Percentiles rank a stretch among this genome's conserved stretches.
Evolutionary conservation across 768 basidiomycete species (phyloP).

Genomic region (Collybia sordida): DNA sequence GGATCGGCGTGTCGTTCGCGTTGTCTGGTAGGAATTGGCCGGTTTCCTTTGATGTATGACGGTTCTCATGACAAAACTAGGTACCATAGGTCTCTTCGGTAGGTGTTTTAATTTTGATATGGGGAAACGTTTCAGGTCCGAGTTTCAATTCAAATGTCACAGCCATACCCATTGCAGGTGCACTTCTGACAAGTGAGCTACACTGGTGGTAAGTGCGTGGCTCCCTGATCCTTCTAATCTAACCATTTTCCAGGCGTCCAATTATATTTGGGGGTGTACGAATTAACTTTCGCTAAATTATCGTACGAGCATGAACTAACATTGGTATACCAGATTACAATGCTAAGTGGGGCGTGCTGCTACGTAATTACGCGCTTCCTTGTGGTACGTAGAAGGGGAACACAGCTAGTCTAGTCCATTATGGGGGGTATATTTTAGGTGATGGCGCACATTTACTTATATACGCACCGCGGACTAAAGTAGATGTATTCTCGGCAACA

Average conservation of each 20-base stretch:
- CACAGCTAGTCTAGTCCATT: slow-evolving; percentile 5
- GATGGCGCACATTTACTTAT: not conserved
- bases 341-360: not conserved
- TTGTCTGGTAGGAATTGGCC: slow-evolving; percentile 31
- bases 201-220: slow-evolving; percentile 11
- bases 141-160: not conserved
- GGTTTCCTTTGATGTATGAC: slow-evolving; percentile 2
- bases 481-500: too few relatives aligned
- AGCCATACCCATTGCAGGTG: slow-evolving; percentile 2
- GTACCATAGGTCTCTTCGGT: slow-evolving; percentile 36
- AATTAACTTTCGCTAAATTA: not conserved
- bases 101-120: not conserved
- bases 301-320: too few relatives aligned
- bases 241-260: slow-evolving; percentile 9
- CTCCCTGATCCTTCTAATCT: not conserved
- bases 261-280: slow-evolving; percentile 12
- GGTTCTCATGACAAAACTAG: slow-evolving; percentile 3
- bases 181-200: not conserved
- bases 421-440: not conserved
- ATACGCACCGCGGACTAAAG: too few relatives aligned
- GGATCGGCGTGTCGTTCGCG: slow-evolving; percentile 46
- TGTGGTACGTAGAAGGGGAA: slow-evolving; percentile 6
- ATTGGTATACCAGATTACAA: not conserved
- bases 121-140: not conserved
- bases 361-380: slow-evolving; percentile 5